These are phyloP conservation scores for Claviceps paspali DNA, from an alignment of 2,329 filamentous ascomycete genomes.

Conservation along the genomic window DNA sequence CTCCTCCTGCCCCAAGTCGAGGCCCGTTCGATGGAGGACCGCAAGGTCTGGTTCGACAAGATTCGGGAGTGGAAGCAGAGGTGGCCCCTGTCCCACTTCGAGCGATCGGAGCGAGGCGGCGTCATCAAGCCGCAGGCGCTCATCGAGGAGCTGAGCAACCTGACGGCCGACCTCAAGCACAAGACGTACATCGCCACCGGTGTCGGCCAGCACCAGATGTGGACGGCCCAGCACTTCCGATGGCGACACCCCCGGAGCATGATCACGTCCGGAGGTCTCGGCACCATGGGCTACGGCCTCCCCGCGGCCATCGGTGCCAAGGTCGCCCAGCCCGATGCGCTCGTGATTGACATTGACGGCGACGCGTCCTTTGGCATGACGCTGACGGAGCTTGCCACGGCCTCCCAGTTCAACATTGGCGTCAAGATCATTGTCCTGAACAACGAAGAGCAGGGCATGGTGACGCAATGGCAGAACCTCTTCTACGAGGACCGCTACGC, in stretches of 20 bases:
- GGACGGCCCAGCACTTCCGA: slow-evolving; percentile 90
- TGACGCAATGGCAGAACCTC: slow-evolving; percentile 94
- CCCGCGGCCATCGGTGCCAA: slow-evolving; percentile 91
- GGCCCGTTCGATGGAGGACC: slow-evolving; percentile 42
- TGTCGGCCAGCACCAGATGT: slow-evolving; percentile 98
- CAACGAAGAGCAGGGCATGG: slow-evolving; percentile 97
- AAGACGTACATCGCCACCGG: slow-evolving; percentile 82
- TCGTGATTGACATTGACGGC: slow-evolving; percentile 90
- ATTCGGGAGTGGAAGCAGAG: slow-evolving; percentile 83
- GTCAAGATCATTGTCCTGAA: slow-evolving; percentile 90
- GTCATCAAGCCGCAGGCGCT: slow-evolving; percentile 89
- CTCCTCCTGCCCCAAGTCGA: slow-evolving; percentile 60
- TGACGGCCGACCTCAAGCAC: slow-evolving; percentile 68
- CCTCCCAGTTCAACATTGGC: slow-evolving; percentile 88
- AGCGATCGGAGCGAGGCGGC: slow-evolving; percentile 58
- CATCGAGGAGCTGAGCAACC: slow-evolving; percentile 76
- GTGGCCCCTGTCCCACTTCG: slow-evolving; percentile 74
- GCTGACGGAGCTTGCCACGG: slow-evolving; percentile 81
- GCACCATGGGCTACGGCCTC: slow-evolving; percentile 78
- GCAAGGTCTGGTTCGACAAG: slow-evolving; percentile 77
- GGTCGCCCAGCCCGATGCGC: slow-evolving; percentile 54
- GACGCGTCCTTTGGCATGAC: slow-evolving; percentile 99
- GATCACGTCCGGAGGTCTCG: slow-evolving; percentile 91
- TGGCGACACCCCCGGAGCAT: slow-evolving; percentile 86
- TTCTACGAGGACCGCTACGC: slow-evolving; percentile 91